Conservation (phyloP, 179 eudicot species). For the Carnegiea gigantea region DNA sequence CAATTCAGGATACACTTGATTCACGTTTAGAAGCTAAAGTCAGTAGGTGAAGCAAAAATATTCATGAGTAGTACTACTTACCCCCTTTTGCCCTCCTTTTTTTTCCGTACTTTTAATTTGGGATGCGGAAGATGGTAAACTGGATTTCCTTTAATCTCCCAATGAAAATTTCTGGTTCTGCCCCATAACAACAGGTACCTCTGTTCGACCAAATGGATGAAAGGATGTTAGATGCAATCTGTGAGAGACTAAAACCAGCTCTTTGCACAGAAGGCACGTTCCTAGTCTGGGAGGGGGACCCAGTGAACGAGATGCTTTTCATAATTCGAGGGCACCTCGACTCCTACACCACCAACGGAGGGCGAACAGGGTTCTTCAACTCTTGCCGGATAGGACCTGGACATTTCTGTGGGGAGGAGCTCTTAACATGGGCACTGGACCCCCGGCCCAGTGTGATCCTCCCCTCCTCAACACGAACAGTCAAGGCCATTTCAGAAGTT, state of each 20-base stretch:
- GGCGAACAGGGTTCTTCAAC: slow-evolving; percentile 79
- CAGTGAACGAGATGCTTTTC: slow-evolving; percentile 81
- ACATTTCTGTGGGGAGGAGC: slow-evolving; percentile 80
- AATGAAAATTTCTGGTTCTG: not conserved
- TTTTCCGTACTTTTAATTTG: no score
- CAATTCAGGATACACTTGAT: not conserved
- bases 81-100: no score
- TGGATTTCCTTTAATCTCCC: not conserved
- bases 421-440: slow-evolving; percentile 80
- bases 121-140: no score
- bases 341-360: slow-evolving; percentile 77
- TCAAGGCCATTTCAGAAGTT: slow-evolving; percentile 59
- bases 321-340: slow-evolving; percentile 78
- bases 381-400: slow-evolving; percentile 68
- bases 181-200: slow-evolving; percentile 55
- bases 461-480: slow-evolving; percentile 84
- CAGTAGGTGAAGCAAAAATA: no score
- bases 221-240: slow-evolving; percentile 74
- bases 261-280: slow-evolving; percentile 59
- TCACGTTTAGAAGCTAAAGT: no score
- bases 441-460: slow-evolving; percentile 48
- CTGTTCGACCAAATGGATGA: slow-evolving; percentile 86
- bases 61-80: no score
- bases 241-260: slow-evolving; percentile 68
- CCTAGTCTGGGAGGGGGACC: slow-evolving; percentile 78